Conservation (phyloP, 2,329 filamentous ascomycete genomes). For the Conoideocrella luteorostrata region DNA sequence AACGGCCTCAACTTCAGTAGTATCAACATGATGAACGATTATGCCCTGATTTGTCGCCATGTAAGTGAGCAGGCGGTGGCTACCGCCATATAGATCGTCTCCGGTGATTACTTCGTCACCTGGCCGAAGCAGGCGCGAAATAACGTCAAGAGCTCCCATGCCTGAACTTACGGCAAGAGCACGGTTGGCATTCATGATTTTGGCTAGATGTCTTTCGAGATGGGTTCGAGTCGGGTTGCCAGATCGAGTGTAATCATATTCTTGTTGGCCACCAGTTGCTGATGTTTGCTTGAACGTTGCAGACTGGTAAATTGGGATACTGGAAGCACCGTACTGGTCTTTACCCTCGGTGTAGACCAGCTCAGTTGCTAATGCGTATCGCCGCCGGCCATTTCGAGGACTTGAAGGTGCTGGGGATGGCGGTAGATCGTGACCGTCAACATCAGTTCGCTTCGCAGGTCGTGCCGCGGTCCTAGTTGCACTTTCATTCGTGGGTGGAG, state of each 20-base stretch:
- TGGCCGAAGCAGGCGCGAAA: constrained; percentile 80
- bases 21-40: constrained; percentile 92
- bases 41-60: constrained; percentile 85
- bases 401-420: constrained; percentile 91
- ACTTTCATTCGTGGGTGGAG: neutral
- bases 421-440: constrained; percentile 78
- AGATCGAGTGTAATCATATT: constrained; percentile 98
- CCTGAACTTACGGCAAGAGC: constrained; percentile 91
- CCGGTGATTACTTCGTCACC: constrained; percentile 97
- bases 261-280: constrained; percentile 67
- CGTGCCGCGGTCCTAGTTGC: neutral
- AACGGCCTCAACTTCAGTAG: constrained; percentile 70
- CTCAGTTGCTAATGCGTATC: constrained; percentile 92
- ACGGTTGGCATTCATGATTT: constrained; percentile 95
- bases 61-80: constrained; percentile 88
- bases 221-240: constrained; percentile 96
- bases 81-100: constrained; percentile 93
- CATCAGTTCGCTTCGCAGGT: constrained; percentile 55
- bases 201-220: constrained; percentile 91
- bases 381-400: constrained; percentile 70
- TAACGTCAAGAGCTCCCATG: constrained; percentile 96
- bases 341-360: constrained; percentile 92
- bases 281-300: constrained; percentile 96
- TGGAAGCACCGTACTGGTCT: constrained; percentile 96
- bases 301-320: constrained; percentile 95